Base-by-base conservation (phyloP, 805 yeast species). In the Candida palmyrensis region DNA sequence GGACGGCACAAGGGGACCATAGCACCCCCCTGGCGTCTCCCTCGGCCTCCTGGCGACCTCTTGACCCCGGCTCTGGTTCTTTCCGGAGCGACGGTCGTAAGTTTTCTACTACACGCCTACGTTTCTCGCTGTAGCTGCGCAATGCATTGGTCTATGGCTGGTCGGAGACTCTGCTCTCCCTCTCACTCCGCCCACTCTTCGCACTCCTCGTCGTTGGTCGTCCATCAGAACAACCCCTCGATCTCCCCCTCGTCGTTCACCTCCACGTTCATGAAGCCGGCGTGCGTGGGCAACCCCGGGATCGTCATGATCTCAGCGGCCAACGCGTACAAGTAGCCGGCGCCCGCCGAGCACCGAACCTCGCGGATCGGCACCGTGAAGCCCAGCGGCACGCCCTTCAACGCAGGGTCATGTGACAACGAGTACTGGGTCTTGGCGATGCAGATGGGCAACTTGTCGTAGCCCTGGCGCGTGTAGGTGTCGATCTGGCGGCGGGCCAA, bases 391-490 rank as follows among this genome's bases (percentile, higher is more conserved):
- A 87, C 96, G 55, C 96, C 96, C 67, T 89, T 89, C 59, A 92
- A 73, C 15, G 76, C 67, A 27, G 97, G 88, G 61, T 90, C 97
- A 55, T 89, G 97, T 3, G 97, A 88, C 46, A 90, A 70, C 1
- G 96, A 87, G 70, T 90, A 90, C 62, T 90, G 98, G 2, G 98
- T 90, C 72, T 90, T 90, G 38, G 98, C 98, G 52, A 90, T 84
- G 66, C 98, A 90, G 48, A 90, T 81, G 37, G 97, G 98, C 55
- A 90, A 68, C 53, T 87, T 77, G 42, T 81, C 88, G 59, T 82
- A 90, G 2, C 97, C 97, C 68, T 88, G 96, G 32, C 70, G 60
- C 22, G 87, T 80, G 66, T 87, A 89, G 37, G 78, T 73, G 41
- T 80, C 87, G 45, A 90, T 79, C 64, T 88, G 88, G 51, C 75